Percentiles rank a stretch among this genome's conserved stretches.
Conservation (phyloP, 2,329 filamentous ascomycete genomes). For the Ceratocystis albifundus region DNA sequence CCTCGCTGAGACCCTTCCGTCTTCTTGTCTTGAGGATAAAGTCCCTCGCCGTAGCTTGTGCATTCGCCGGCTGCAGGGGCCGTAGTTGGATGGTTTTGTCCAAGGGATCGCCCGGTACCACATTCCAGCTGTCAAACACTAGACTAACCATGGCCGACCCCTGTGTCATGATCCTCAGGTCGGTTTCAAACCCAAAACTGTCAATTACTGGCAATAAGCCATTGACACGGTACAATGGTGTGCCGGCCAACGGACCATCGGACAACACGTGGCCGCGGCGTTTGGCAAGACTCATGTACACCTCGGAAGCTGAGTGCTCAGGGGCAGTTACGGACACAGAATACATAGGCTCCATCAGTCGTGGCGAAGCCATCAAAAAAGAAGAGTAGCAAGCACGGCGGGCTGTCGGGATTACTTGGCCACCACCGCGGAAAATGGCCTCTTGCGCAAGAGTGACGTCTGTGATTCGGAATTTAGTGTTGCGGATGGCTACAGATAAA, state of each 20-base stretch:
- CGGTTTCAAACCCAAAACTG: slow-evolving; percentile 95
- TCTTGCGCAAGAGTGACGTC: slow-evolving; percentile 78
- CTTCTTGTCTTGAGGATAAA: slow-evolving; percentile 93
- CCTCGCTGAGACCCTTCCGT: slow-evolving; percentile 87
- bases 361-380: slow-evolving; percentile 91
- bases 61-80: slow-evolving; percentile 75
- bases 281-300: slow-evolving; percentile 85
- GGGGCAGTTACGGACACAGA: slow-evolving; percentile 85
- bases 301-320: slow-evolving; percentile 71
- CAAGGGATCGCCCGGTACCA: slow-evolving; percentile 89
- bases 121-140: slow-evolving; percentile 91
- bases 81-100: slow-evolving; percentile 74
- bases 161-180: slow-evolving; percentile 90
- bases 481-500: slow-evolving; percentile 63
- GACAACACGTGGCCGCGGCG: slow-evolving; percentile 84
- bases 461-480: slow-evolving; percentile 93
- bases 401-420: slow-evolving; percentile 93
- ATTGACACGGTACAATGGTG: slow-evolving; percentile 81
- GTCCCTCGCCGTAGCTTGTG: slow-evolving; percentile 82
- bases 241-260: slow-evolving; percentile 90
- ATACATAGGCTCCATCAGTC: slow-evolving; percentile 95
- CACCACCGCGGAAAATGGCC: slow-evolving; percentile 87
- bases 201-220: slow-evolving; percentile 93
- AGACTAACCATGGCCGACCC: slow-evolving; percentile 81
- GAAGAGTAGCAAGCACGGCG: slow-evolving; percentile 88